Conservation (phyloP, 495 filamentous ascomycete species). For the Daldinia loculata region DNA sequence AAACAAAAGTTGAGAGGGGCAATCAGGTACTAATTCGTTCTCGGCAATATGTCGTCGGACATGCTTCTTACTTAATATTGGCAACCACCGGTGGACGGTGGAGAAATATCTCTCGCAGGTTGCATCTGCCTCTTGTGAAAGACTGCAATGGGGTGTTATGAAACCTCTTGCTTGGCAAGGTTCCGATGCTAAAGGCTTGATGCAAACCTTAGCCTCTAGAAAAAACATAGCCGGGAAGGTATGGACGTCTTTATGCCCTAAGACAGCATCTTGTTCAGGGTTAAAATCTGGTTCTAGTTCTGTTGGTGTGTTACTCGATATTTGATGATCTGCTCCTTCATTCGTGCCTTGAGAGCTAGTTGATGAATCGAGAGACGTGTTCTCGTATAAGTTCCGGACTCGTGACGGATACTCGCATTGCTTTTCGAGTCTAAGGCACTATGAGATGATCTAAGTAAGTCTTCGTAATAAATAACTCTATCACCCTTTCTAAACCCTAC, state of each 20-base stretch:
- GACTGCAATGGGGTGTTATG: not conserved
- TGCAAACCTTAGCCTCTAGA: conserved; percentile 30
- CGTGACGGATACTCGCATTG: conserved; percentile 49
- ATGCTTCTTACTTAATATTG: conserved; percentile 57
- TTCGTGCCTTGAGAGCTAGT: conserved; percentile 28
- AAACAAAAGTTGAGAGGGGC: conserved; percentile 55
- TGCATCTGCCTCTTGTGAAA: not conserved
- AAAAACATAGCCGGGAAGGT: conserved; percentile 37
- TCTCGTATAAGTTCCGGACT: conserved; percentile 30
- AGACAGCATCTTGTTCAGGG: not conserved
- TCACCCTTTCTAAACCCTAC: conserved; percentile 48
- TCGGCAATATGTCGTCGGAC: conserved; percentile 44
- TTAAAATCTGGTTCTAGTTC: not conserved
- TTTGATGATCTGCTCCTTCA: conserved; percentile 11
- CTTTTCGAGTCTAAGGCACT: conserved; percentile 51
- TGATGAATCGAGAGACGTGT: conserved; percentile 5
- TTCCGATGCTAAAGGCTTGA: conserved; percentile 28
- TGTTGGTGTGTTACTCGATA: not conserved
- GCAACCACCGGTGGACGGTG: conserved; percentile 55
- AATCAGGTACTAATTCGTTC: conserved; percentile 41
- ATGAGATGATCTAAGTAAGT: conserved; percentile 18
- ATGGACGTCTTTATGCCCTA: not conserved
- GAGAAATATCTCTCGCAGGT: conserved; percentile 44
- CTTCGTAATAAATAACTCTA: conserved; percentile 27
- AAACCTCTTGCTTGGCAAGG: conserved; percentile 7